Conservation (phyloP, 352 stramenopile genomes). For the Pythium guiyangense region DNA sequence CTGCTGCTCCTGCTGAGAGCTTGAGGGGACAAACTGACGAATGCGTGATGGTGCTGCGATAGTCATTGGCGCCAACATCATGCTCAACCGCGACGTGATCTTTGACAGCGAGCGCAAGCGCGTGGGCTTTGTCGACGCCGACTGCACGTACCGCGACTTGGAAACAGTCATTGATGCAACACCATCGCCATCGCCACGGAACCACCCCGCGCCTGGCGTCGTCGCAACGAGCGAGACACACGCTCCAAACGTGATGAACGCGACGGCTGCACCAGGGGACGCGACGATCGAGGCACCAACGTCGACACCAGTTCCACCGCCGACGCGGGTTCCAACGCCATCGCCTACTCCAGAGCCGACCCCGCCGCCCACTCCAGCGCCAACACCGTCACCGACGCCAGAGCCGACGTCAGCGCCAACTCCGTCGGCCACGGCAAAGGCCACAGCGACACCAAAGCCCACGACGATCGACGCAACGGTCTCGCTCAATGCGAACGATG, state of each 20-base stretch:
- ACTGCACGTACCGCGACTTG: conserved; percentile 33
- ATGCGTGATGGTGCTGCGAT: not conserved
- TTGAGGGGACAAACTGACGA: not conserved
- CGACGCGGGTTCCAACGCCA: not conserved
- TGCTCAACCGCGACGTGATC: conserved; percentile 79
- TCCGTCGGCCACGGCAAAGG: conserved; percentile 4
- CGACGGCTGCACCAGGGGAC: conserved; percentile 8
- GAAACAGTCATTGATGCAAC: conserved; percentile 1
- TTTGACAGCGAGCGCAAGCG: conserved; percentile 69
- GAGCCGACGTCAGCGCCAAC: conserved; percentile 5
- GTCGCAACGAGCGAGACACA: conserved; percentile 7
- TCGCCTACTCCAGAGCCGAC: not conserved
- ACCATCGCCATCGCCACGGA: not conserved
- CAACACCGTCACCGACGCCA: not conserved
- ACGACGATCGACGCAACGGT: conserved; percentile 3
- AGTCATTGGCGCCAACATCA: conserved; percentile 83
- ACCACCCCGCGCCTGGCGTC: conserved; percentile 7
- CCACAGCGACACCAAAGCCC: conserved; percentile 7
- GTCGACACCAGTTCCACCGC: conserved; percentile 2
- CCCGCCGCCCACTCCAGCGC: not conserved
- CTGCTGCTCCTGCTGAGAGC: not conserved
- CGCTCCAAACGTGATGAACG: not conserved
- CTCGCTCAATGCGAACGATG: not conserved
- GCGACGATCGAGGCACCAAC: not conserved
- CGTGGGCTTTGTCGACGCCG: conserved; percentile 73